Evolutionary conservation across 495 filamentous ascomycete genomes (phyloP).

Genomic region (Penicillium parvum): DNA sequence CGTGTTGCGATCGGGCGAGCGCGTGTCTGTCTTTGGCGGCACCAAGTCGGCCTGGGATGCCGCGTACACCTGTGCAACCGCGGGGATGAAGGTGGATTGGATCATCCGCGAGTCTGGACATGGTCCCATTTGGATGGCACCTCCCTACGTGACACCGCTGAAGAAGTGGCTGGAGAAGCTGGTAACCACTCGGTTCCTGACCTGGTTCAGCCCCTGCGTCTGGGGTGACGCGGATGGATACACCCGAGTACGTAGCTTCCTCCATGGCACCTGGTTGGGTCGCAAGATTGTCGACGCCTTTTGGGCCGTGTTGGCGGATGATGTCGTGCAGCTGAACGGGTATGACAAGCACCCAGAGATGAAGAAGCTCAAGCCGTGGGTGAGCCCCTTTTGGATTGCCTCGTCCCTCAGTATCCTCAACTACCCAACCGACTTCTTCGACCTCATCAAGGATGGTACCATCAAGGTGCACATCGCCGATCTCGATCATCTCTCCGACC

Average conservation of each 20-base stretch:
- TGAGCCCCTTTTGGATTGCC: slow-evolving; percentile 58
- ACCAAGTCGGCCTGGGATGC: slow-evolving; percentile 77
- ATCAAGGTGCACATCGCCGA: slow-evolving; percentile 61
- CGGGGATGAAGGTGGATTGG: slow-evolving; percentile 68
- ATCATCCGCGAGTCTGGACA: slow-evolving; percentile 74
- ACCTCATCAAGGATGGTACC: slow-evolving; percentile 52
- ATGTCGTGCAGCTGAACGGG: slow-evolving; percentile 55
- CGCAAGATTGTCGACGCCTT: slow-evolving; percentile 64
- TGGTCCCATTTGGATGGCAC: slow-evolving; percentile 69
- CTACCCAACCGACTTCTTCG: slow-evolving; percentile 62
- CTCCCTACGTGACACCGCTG: slow-evolving; percentile 56
- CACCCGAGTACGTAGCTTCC: slow-evolving; percentile 42
- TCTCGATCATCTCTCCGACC: slow-evolving; percentile 45
- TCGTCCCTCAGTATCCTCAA: slow-evolving; percentile 63
- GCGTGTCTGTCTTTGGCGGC: slow-evolving; percentile 61
- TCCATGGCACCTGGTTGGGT: slow-evolving; percentile 65
- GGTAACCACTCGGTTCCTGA: slow-evolving; percentile 57
- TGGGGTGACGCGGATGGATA: slow-evolving; percentile 56
- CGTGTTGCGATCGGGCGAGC: slow-evolving; percentile 30
- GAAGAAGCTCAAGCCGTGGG: slow-evolving; percentile 64
- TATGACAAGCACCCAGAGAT: slow-evolving; percentile 60
- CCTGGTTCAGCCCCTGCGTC: slow-evolving; percentile 62
- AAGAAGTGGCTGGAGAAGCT: slow-evolving; percentile 62
- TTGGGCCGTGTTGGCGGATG: slow-evolving; percentile 58
- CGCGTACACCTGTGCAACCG: slow-evolving; percentile 61